Evolutionary conservation across 2,329 filamentous ascomycete genomes (phyloP), one percentile per base, ranked within the genome.

Genomic region (Parastagonospora avenae): DNA sequence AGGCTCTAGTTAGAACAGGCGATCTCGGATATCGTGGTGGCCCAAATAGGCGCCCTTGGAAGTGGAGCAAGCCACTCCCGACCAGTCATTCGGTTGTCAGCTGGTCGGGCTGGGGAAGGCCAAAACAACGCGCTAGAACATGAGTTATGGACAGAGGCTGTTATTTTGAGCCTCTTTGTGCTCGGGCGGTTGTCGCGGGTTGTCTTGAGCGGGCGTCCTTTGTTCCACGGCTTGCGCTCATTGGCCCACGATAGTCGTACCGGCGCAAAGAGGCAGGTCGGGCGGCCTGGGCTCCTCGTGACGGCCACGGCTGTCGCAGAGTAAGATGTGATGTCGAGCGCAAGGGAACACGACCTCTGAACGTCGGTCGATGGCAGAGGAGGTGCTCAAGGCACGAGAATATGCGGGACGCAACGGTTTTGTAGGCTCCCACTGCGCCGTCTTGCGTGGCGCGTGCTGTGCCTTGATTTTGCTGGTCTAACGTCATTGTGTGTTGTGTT

Each of bases 1-100:
- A 70, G 71, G 70, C 75, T 76, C 74, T 73, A 73, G 71, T 70
- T 69, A 68, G 70, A 70, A 70, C 57, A 61, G 64, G 66, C 63
- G 62, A 61, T 63, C 71, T 56, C 53, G 52, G 63, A 52, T 46
- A 57, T 66, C 63, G 69, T 57, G 67, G 66, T 63, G 67, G 66
- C 64, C 65, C 58, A 61, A 61, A 65, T 74, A 73, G 63, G 68
- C 73, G 72, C 73, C 73, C 71, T 62, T 46, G 60, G 50, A 57
- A 59, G 63, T 57, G 63, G 64, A 64, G 58, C 56, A 57, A 62
- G 64, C 59, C 56, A 63, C 62, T 69, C 56, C 60, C 62, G 70
- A 62, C 73, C 73, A 76, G 68, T 75, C 72, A 61, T 69, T 68
- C 62, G 67, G 60, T 60, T 65, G 64, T 59, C 52, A 61, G 62